phyloP scores from a whole-genome alignment of 2,329 filamentous ascomycete genomes.

The Cercospora citrullina region DNA sequence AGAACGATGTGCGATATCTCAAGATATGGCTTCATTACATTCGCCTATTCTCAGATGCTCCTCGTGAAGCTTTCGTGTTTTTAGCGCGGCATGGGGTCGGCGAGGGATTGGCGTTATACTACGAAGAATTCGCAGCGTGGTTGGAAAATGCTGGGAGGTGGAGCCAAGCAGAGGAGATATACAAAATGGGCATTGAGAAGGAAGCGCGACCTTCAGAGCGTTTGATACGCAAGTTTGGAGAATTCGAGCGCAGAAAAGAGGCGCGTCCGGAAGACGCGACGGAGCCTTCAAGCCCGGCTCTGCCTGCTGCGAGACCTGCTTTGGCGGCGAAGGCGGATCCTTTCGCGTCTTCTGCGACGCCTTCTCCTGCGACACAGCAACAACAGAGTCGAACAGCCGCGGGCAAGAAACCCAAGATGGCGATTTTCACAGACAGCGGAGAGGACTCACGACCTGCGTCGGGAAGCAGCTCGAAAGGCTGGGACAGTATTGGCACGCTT shows the following conservation, averaged over 20 bases:
- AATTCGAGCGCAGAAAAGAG: conserved; percentile 81
- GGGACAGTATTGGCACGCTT: conserved; percentile 88
- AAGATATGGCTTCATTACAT: conserved; percentile 95
- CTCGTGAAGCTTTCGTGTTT: conserved; percentile 89
- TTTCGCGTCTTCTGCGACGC: conserved; percentile 59
- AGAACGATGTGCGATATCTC: conserved; percentile 90
- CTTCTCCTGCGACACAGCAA: conserved; percentile 66
- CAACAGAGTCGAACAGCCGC: conserved; percentile 44
- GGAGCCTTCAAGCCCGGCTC: conserved; percentile 80
- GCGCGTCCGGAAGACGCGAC: conserved; percentile 60
- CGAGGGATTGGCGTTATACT: conserved; percentile 83
- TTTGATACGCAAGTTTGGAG: conserved; percentile 82
- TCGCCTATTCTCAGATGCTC: conserved; percentile 86
- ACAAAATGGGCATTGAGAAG: conserved; percentile 81
- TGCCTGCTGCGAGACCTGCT: conserved; percentile 79
- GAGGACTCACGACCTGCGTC: conserved; percentile 52
- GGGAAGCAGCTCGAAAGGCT: conserved; percentile 67
- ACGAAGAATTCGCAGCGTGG: conserved; percentile 96
- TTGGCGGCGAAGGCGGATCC: conserved; percentile 84
- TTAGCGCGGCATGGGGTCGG: conserved; percentile 85
- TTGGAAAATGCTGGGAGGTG: conserved; percentile 80
- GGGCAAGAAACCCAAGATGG: conserved; percentile 73
- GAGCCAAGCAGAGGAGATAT: conserved; percentile 92
- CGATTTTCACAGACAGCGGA: conserved; percentile 79
- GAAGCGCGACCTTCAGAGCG: conserved; percentile 81